Evolutionary conservation across 2,329 filamentous ascomycete genomes (phyloP), one percentile per base, ranked within the genome.

Genomic region (Orbilia javanica): DNA sequence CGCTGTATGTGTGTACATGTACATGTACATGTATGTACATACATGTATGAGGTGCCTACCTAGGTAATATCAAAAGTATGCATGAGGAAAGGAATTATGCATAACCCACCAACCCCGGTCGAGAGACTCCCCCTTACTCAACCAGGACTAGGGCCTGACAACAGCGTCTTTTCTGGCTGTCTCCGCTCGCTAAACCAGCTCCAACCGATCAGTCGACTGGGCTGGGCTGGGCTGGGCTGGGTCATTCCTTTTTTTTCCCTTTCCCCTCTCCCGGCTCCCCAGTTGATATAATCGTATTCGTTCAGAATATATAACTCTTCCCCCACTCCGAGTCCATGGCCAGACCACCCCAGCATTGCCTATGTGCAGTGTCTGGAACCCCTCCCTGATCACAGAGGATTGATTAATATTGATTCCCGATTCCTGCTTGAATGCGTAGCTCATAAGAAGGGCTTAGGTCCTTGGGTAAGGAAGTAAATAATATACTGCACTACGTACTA

Each of bases 101-200:
- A 39, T 39, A 39, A 31, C 29, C 29, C 29, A 13, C 18, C 18
- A 50, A 27, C 48, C 22, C 48, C 11, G 25, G 44, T 34, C 52
- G 20, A 1, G 52, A 36, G 44, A 25, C 18, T 48, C 10, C 52
- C 52, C 52, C 52, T 55, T 55, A 55, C 52, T 20, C n/a, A 22
- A 57, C 52, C 29, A 36, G n/a, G 52, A 57, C 52, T 36, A 57
- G 52, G n/a, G 15, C 52, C 29, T 36, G 29, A 57, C 52, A 57
- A 57, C 15, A 34, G 52, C 29, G 22, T 5, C 13, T 50, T 11
- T 1, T 62, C 34, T 71, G 50, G 46, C 57, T 57, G 50, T 72
- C 68, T 65, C 57, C 68, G 46, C 67, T 64, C 57, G 53, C 20
- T 44, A 42, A 44, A 70, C 48, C 42, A 64, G 46, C 57, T 22